Conservation (phyloP, 768 basidiomycete species). For the Phylloporus arenicola region DNA sequence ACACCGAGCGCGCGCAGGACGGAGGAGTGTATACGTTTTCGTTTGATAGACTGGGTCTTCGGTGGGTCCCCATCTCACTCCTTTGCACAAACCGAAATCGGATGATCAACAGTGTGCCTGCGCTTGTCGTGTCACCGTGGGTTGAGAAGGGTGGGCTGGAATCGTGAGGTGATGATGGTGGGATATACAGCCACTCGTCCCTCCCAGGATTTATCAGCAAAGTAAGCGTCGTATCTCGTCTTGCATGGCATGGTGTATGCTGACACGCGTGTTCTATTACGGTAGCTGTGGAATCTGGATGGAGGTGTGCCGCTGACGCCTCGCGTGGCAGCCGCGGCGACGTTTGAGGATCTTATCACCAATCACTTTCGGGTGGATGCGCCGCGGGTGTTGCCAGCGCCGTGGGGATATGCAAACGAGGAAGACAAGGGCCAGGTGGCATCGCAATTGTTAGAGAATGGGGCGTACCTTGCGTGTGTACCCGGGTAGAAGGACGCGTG, state of each 20-base stretch:
- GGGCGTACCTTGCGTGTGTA: neutral
- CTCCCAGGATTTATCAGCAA: slow-evolving; percentile 20
- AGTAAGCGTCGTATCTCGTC: neutral
- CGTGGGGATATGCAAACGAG: slow-evolving; percentile 15
- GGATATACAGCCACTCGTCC: slow-evolving; percentile 20
- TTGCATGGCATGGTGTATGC: neutral
- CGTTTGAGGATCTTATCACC: slow-evolving; percentile 23
- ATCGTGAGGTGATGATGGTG: slow-evolving; percentile 2
- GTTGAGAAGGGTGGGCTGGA: slow-evolving; percentile 18
- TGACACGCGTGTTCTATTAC: neutral
- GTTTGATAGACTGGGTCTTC: slow-evolving; percentile 22
- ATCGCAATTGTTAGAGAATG: neutral
- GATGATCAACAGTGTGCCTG: slow-evolving; percentile 11
- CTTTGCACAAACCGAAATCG: neutral
- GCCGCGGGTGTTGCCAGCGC: slow-evolving; percentile 10
- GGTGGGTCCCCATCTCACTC: slow-evolving; percentile 6
- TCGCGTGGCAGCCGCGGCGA: slow-evolving; percentile 15
- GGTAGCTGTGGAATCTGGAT: slow-evolving; percentile 24
- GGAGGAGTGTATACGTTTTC: slow-evolving; percentile 17
- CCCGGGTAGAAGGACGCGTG: neutral
- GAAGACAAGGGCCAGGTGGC: neutral
- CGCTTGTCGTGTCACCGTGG: slow-evolving; percentile 23
- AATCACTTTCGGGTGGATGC: slow-evolving; percentile 17
- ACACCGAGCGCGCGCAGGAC: slow-evolving; percentile 18
- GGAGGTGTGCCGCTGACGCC: slow-evolving; percentile 18